Evolutionary conservation across 805 yeast genomes (phyloP).

Genomic region (Sungouiella blattae): DNA sequence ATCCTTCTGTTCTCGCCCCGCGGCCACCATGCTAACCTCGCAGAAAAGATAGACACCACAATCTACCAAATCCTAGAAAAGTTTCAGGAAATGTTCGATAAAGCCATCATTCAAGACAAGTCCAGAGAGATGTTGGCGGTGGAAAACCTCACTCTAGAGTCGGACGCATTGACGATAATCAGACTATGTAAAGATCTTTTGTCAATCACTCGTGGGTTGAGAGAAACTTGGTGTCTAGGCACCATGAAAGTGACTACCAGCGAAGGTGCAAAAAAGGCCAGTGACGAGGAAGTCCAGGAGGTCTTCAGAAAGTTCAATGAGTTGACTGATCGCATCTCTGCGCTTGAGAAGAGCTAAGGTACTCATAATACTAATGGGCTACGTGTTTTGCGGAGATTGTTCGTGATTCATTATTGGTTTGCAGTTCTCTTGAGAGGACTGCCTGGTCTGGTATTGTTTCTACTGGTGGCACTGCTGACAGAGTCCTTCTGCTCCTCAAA

Average conservation of each 20-base stretch:
- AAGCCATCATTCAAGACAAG: slow-evolving; percentile 40
- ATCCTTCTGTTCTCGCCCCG: slow-evolving; percentile 17
- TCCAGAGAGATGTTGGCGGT: slow-evolving; percentile 43
- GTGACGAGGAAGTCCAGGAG: slow-evolving; percentile 19
- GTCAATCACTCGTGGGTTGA: slow-evolving; percentile 44
- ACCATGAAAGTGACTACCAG: slow-evolving; percentile 38
- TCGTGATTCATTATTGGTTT: background rate
- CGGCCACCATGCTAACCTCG: no score
- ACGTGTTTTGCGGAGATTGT: no score
- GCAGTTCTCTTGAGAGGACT: slow-evolving; percentile 9
- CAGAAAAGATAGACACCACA: slow-evolving; percentile 49
- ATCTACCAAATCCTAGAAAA: slow-evolving; percentile 50
- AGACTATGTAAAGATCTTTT: slow-evolving; percentile 52
- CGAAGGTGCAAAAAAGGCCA: slow-evolving; percentile 11
- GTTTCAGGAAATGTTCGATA: slow-evolving; percentile 51
- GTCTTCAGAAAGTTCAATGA: slow-evolving; percentile 29
- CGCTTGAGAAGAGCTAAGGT: slow-evolving; percentile 7
- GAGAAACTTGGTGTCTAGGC: slow-evolving; percentile 58
- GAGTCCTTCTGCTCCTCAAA: slow-evolving; percentile 31
- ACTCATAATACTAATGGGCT: no score
- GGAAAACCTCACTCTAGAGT: slow-evolving; percentile 55
- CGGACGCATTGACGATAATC: slow-evolving; percentile 48
- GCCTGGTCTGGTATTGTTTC: slow-evolving; percentile 13
- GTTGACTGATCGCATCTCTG: slow-evolving; percentile 13
- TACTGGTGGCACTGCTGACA: slow-evolving; percentile 6